Base-by-base conservation (phyloP, 169 alveolate species). In the Cryptosporidium tyzzeri region DNA sequence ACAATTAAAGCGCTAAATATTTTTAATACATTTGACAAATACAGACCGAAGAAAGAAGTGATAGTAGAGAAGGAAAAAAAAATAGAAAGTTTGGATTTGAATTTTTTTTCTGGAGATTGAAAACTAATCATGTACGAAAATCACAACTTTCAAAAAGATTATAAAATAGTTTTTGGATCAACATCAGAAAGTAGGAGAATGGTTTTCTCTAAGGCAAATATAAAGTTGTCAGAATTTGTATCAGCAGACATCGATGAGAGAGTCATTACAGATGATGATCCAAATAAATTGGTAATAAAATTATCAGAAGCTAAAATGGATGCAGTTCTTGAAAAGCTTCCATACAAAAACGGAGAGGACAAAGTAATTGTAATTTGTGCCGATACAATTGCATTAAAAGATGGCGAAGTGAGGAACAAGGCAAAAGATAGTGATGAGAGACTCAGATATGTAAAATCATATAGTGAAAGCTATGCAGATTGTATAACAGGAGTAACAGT, bases 241-340 rank as follows among this genome's bases (percentile, higher is more conserved):
- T 80, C 89, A n/a, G 61, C 89, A 37, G 89, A 80, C n/a, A 61
- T 80, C 29, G 89, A 80, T 50, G 89, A 80, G 51, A 80, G 89
- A 65, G 41, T 48, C 33, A 62, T 80, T 29, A 23, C 14, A 8
- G 89, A 65, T 21, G 35, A 80, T 41, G 73, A 59, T 53, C 89
- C 89, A 14, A 12, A 35, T 26, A 53, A 29, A 14, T 29, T 80
- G 65, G 89, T 65, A 3, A 29, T 48, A 45, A 80, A 41, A 37
- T n/a, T 80, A 31, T 80, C 89, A 3, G 69, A 62, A 18, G 71
- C 89, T 14, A 80, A 80, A 50, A 23, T 80, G 44, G 45, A 59
- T 26, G 61, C 80, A n/a, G 89, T 80, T 21, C 51, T 80, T 16
- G 51, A 29, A 55, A 80, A 80, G 16, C 70, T 65, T 14, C n/a